Conservation (phyloP, 768 basidiomycete species). For the Hirschioporus abietinus region DNA sequence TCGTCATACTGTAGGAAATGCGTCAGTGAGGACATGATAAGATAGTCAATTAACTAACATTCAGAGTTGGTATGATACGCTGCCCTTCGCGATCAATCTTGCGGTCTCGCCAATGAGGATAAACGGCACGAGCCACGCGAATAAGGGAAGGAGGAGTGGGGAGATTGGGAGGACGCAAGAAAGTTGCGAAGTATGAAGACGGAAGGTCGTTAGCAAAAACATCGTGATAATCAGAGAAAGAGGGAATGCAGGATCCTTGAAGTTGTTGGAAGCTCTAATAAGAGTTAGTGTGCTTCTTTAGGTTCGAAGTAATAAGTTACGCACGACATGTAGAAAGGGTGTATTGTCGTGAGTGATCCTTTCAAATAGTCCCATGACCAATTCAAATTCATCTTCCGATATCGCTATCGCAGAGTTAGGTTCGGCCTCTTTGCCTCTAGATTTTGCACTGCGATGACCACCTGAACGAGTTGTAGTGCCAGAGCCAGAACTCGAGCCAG, state of each 20-base stretch:
- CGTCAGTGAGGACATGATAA: constrained; percentile 6
- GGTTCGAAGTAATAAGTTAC: constrained; percentile 26
- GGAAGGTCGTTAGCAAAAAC: constrained; percentile 56
- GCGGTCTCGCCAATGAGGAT: constrained; percentile 88
- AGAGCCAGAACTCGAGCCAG: constrained; percentile 42
- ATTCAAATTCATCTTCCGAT: constrained; percentile 89
- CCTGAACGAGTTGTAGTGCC: constrained; percentile 47
- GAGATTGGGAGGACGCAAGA: constrained; percentile 60
- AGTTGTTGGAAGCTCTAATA: constrained; percentile 51
- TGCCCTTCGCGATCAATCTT: constrained; percentile 76
- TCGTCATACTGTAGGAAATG: constrained; percentile 65
- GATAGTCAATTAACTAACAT: constrained; percentile 46
- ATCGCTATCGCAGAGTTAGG: constrained; percentile 57
- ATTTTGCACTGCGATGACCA: constrained; percentile 58
- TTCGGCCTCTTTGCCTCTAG: constrained; percentile 83
- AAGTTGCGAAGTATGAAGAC: constrained; percentile 63
- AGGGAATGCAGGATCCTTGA: constrained; percentile 58
- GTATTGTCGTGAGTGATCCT: constrained; percentile 85
- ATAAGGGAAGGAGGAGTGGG: constrained; percentile 58
- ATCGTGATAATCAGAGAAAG: constrained; percentile 69
- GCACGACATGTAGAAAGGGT: constrained; percentile 84
- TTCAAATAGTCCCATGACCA: constrained; percentile 93
- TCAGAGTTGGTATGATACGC: constrained; percentile 80
- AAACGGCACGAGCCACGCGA: constrained; percentile 67
- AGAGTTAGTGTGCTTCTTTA: constrained; percentile 4